Evolutionary conservation across 2,329 filamentous ascomycete genomes (phyloP), one percentile per base, ranked within the genome.

Genomic region (Sporothrix pallida): DNA sequence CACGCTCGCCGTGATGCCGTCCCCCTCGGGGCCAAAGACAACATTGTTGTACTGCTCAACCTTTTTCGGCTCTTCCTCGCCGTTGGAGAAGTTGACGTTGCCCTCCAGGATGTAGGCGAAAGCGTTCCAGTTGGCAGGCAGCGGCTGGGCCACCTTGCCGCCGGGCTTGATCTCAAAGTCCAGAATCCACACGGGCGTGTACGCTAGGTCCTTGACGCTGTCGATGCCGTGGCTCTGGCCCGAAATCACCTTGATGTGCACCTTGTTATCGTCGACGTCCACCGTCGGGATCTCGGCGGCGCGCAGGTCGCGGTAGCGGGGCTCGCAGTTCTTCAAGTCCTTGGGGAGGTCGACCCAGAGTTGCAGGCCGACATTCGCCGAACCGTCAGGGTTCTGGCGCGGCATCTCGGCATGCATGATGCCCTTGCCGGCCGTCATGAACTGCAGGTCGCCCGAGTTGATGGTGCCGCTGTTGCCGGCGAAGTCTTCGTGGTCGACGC

Each of bases 381-480:
- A 88, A 70, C 93, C 93, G 80, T 96, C 93, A 0, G 86, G 81
- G 80, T 94, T 93, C 79, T 93, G 89, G 72, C 89, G 88, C 10
- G 95, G 95, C 94, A 98, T 98, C 83, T 98, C 95, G 52, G 95
- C 93, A 82, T 98, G 96, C 82, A 98, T 92, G 78, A 98, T 97
- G 58, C 95, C 95, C 23, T 88, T 86, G 3, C 95, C 95, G 0
- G 95, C 95, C 0, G 95, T 98, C 96, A 98, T 98, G 86, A 98
- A 98, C 81, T 98, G 95, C 67, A 98, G 84, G 80, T 98, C 95
- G n/a, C 95, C 95, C 0, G 92, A 83, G 75, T 91, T 87, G 77
- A 98, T 93, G 3, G 92, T 96, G 74, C 95, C 96, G 69, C 87
- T 87, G 84, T 96, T 91, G 13, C 94, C 94, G 1, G 93, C 91